Conservation (phyloP, 352 stramenopile genomes). For the Phytophthora palmivora region DNA sequence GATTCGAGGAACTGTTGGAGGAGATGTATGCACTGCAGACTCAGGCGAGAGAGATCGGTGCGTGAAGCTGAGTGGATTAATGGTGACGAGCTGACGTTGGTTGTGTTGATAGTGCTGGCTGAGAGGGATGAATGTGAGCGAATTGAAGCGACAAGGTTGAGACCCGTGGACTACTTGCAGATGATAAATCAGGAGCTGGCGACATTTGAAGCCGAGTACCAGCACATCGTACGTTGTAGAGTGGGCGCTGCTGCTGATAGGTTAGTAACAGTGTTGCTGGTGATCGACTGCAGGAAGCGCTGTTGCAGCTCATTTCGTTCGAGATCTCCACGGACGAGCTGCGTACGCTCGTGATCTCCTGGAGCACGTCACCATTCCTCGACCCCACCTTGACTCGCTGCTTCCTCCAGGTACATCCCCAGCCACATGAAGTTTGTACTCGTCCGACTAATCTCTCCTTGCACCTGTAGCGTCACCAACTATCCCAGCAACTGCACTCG, state of each 20-base stretch:
- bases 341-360: constrained; percentile 82
- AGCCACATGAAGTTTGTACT: not conserved
- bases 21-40: constrained; percentile 67
- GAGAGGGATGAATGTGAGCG: not conserved
- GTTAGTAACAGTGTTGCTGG: constrained; percentile 6
- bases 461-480: constrained; percentile 41
- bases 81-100: not conserved
- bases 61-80: constrained; percentile 4
- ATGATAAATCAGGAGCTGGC: constrained; percentile 73
- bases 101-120: constrained; percentile 21
- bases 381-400: constrained; percentile 50
- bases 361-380: constrained; percentile 83
- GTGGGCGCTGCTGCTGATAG: not conserved
- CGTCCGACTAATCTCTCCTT: not conserved
- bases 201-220: constrained; percentile 82
- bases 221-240: constrained; percentile 69
- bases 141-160: constrained; percentile 36
- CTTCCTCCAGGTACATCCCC: constrained; percentile 58
- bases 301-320: constrained; percentile 75
- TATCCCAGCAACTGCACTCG: constrained; percentile 36
- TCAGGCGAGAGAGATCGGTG: constrained; percentile 47
- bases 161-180: constrained; percentile 70
- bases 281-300: constrained; percentile 49
- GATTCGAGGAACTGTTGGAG: constrained; percentile 59
- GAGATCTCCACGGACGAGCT: constrained; percentile 72